These are phyloP conservation scores for Acidomyces sp. DNA, from an alignment of 495 filamentous ascomycete genomes.

Conservation along the genomic window DNA sequence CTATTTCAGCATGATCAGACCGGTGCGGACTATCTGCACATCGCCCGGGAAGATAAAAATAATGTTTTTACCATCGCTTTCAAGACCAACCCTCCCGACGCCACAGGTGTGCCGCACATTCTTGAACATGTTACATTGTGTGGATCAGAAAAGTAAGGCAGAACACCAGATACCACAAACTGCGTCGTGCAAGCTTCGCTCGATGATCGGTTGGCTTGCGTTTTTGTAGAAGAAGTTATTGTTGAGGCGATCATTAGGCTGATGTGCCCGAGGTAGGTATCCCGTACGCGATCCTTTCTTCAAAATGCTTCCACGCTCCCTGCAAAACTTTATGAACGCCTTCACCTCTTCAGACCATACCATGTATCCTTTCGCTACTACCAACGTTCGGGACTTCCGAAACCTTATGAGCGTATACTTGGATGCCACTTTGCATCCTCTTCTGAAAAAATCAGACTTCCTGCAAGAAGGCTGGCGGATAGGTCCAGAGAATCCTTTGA, in stretches of 20 bases:
- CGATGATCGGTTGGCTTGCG: background rate
- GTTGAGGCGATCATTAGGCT: no score
- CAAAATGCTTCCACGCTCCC: slow-evolving; percentile 94
- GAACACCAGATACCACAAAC: background rate
- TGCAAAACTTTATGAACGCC: slow-evolving; percentile 99
- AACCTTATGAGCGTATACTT: slow-evolving; percentile 95
- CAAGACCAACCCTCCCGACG: slow-evolving; percentile 95
- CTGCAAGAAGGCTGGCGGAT: slow-evolving; percentile 93
- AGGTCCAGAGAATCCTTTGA: slow-evolving; percentile 73
- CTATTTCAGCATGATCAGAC: slow-evolving; percentile 87
- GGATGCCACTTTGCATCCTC: slow-evolving; percentile 79
- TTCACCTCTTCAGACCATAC: slow-evolving; percentile 94
- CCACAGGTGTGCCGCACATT: slow-evolving; percentile 92
- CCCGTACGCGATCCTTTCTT: slow-evolving; percentile 97
- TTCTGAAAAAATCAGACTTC: slow-evolving; percentile 84
- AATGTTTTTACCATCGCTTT: slow-evolving; percentile 99
- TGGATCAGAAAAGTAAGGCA: slow-evolving; percentile 77
- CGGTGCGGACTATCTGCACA: slow-evolving; percentile 86
- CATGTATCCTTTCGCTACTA: slow-evolving; percentile 96
- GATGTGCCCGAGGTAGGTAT: slow-evolving; percentile 44
- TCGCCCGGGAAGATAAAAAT: slow-evolving; percentile 87
- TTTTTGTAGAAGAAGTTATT: no score
- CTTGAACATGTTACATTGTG: slow-evolving; percentile 94
- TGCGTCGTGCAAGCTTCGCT: background rate
- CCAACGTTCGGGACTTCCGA: slow-evolving; percentile 87